These are phyloP conservation scores for Xylaria grammica DNA, from an alignment of 495 filamentous ascomycete species.

Conservation along the genomic window DNA sequence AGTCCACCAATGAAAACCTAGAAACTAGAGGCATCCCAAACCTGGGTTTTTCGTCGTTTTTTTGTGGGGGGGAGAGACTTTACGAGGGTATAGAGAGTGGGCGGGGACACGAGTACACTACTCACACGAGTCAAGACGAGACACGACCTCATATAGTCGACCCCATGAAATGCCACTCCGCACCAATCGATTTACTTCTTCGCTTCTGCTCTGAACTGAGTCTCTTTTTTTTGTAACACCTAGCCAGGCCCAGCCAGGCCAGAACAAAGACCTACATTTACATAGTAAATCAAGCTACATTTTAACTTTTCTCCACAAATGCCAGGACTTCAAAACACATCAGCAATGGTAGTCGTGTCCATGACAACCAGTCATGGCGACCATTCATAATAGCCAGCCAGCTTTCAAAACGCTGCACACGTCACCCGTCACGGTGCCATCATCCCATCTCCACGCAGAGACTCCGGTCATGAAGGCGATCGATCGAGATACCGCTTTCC, in stretches of 20 bases:
- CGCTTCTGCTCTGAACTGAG: background rate
- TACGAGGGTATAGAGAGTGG: background rate
- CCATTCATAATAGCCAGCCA: background rate
- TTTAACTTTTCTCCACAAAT: constrained; percentile 10
- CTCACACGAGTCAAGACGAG: constrained; percentile 18
- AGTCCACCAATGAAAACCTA: constrained; percentile 4
- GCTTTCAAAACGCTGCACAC: constrained; percentile 19
- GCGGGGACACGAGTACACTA: background rate
- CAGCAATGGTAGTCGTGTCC: background rate
- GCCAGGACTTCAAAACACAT: constrained; percentile 3
- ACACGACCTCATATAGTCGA: constrained; percentile 16
- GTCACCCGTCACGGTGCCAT: constrained; percentile 8
- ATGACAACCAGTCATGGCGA: constrained; percentile 2
- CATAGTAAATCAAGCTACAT: background rate
- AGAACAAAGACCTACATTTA: too few relatives aligned
- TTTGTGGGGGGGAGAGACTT: too few relatives aligned
- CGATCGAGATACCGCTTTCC: too few relatives aligned
- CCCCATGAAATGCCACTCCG: background rate
- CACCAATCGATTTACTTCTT: background rate
- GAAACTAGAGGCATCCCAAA: background rate
- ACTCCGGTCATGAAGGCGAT: background rate
- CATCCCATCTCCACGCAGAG: background rate
- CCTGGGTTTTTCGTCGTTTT: background rate
- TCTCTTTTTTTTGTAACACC: too few relatives aligned
- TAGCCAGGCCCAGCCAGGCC: too few relatives aligned